Percentiles rank a stretch among this genome's conserved stretches.
phyloP scores from a whole-genome alignment of 2,329 filamentous ascomycete species.

The Coniochaeta prunicola region DNA sequence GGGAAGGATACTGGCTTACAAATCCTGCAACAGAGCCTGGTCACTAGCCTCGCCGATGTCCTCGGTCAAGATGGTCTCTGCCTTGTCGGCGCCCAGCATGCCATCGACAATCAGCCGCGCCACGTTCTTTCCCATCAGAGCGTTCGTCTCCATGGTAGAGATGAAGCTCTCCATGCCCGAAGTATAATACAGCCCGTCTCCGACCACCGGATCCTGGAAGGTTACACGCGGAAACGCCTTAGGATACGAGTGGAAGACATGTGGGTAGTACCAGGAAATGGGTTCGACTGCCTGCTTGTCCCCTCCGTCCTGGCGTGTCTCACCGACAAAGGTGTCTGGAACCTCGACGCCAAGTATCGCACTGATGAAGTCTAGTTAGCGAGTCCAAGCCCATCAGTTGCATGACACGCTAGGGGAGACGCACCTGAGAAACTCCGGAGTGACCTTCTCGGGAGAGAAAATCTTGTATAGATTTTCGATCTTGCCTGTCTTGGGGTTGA shows the following conservation, averaged over 20 bases:
- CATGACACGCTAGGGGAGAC: neutral
- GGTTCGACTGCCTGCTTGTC: conserved; percentile 27
- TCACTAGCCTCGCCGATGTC: conserved; percentile 4
- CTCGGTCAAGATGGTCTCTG: conserved; percentile 4
- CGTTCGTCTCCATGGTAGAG: conserved; percentile 94
- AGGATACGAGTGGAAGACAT: conserved; percentile 80
- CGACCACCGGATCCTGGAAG: conserved; percentile 74
- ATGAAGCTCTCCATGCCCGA: conserved; percentile 87
- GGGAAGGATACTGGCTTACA: neutral
- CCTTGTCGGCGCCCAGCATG: conserved; percentile 25
- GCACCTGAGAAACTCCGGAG: conserved; percentile 41
- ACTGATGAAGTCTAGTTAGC: conserved; percentile 3
- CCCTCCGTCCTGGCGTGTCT: conserved; percentile 19
- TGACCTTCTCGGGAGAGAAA: conserved; percentile 50
- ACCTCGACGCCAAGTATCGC: conserved; percentile 41
- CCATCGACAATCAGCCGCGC: conserved; percentile 63
- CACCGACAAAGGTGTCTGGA: conserved; percentile 29
- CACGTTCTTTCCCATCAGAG: conserved; percentile 83
- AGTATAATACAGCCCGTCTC: conserved; percentile 61
- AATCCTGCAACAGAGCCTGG: conserved; percentile 5
- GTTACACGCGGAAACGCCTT: conserved; percentile 76
- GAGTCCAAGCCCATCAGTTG: neutral
- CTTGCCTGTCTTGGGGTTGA: conserved; percentile 49
- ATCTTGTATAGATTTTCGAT: conserved; percentile 59
- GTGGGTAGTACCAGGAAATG: conserved; percentile 71